phyloP scores from a whole-genome alignment of 345 rosid genomes.

The Citrus glauca region DNA sequence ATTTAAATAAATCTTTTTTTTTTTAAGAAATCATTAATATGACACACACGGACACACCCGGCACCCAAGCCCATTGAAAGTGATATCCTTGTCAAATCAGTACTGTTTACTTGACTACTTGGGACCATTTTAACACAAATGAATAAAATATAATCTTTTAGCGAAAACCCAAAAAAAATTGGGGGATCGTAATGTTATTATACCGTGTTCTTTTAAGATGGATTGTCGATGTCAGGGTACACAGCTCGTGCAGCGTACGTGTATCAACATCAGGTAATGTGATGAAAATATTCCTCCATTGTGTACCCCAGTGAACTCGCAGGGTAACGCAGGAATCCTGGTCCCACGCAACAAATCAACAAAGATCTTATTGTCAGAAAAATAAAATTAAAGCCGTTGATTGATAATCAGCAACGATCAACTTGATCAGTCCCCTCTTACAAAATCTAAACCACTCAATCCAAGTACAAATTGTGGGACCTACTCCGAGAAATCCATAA shows the following conservation, averaged over 20 bases:
- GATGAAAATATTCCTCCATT: neutral
- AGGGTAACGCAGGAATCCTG: too few species aligned
- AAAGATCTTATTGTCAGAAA: too few species aligned
- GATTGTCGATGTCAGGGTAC: neutral
- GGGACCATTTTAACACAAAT: too few species aligned
- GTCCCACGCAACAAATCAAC: neutral
- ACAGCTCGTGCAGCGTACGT: neutral
- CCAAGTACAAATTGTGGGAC: neutral
- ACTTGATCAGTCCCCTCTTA: too few species aligned
- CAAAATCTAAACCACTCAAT: neutral
- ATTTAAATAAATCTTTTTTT: too few species aligned
- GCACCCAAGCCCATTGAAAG: too few species aligned
- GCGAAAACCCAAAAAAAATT: neutral
- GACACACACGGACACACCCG: too few species aligned
- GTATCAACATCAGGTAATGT: neutral
- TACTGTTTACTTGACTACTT: too few species aligned
- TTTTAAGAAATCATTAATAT: too few species aligned
- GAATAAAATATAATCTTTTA: too few species aligned
- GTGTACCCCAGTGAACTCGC: neutral
- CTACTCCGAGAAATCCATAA: neutral
- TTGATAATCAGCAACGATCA: neutral
- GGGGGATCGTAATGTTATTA: neutral
- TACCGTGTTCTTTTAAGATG: neutral
- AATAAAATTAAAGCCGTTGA: neutral
- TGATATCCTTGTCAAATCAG: too few species aligned